Evolutionary conservation across 192 early-diverging fungal genomes (phyloP), one percentile per base, ranked within the genome.

Genomic region (Glomus cerebriforme): DNA sequence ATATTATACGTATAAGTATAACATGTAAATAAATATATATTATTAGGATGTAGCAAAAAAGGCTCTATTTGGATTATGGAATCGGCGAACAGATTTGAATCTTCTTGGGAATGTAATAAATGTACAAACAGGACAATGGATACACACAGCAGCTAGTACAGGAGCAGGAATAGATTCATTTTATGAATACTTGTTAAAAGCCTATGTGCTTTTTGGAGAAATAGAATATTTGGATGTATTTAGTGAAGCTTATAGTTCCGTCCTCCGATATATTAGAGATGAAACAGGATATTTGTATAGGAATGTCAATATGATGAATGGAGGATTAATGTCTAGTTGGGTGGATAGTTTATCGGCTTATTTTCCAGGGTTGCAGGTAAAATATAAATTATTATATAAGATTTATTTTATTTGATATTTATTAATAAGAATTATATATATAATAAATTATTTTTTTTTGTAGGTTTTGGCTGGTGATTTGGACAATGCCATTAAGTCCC

Each of bases 151-250:
- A 39, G 86, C 94, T 19, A 91, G 93, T 22, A 91, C 95, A 8
- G 93, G 97, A 34, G 96, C 96, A 9, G 97, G 96, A 58, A 89
- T 94, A 15, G 97, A 99, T 83, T 96, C 95, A 12, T 91, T 95
- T 45, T 97, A 92, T 81, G 96, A 97, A 85, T 99, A 99, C 78
- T 82, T 97, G 31, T 80, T 98, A 24, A 99, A 99, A 82, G 88
- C 92, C 9, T 92, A 96, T 78, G 84, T 97, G 3, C 88, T 96
- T 15, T 96, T 98, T 89, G 96, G 93, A 17, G 95, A 96, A 71
- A 69, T 83, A 0, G 87, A 92, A 47, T 97, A 96, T 74, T 80
- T 92, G 10, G 83, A 86, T 12, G 89, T 92, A 79, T 99, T 97
- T 82, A 88, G 92, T 29, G 80, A 85, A 22, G 86, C 95, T 8